phyloP scores from a whole-genome alignment of 2,329 filamentous ascomycete genomes.

The Cryphonectria japonica region DNA sequence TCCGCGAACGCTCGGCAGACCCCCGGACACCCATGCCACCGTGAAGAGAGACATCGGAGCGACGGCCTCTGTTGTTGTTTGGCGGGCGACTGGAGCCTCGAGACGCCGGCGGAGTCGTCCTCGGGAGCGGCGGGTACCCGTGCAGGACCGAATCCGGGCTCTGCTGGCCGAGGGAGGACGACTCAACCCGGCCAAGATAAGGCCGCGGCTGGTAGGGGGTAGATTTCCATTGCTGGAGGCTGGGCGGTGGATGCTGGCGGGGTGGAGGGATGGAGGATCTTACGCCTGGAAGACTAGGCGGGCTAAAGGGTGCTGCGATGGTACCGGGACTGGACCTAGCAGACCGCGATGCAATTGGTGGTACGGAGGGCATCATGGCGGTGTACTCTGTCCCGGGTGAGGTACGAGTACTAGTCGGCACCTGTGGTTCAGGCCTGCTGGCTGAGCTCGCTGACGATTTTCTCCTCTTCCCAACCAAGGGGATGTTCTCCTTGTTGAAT shows the following conservation, averaged over 20 bases:
- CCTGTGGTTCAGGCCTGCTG: slow-evolving; percentile 9
- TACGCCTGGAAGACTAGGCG: slow-evolving; percentile 32
- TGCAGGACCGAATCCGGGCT: slow-evolving; percentile 34
- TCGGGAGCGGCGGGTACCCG: slow-evolving; percentile 27
- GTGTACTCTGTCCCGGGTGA: slow-evolving; percentile 17
- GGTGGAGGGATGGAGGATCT: slow-evolving; percentile 21
- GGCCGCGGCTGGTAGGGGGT: slow-evolving; percentile 33
- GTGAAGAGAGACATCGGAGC: slow-evolving; percentile 30
- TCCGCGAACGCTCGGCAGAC: not conserved
- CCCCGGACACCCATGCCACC: not conserved
- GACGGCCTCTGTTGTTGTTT: slow-evolving; percentile 30
- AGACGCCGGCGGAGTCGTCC: slow-evolving; percentile 53
- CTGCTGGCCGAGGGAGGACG: slow-evolving; percentile 31
- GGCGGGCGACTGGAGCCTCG: slow-evolving; percentile 49
- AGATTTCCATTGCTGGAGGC: slow-evolving; percentile 35
- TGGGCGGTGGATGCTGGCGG: slow-evolving; percentile 14
- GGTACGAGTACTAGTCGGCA: slow-evolving; percentile 20
- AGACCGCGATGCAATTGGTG: slow-evolving; percentile 33
- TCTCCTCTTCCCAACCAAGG: slow-evolving; percentile 19
- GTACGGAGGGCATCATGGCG: slow-evolving; percentile 19
- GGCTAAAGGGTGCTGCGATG: slow-evolving; percentile 35
- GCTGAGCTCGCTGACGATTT: slow-evolving; percentile 19
- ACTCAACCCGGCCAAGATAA: slow-evolving; percentile 29
- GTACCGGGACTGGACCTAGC: slow-evolving; percentile 39
- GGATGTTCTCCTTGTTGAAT: slow-evolving; percentile 33